Evolutionary conservation across 2,329 filamentous ascomycete species (phyloP), one percentile per base, ranked within the genome.

Genomic region (Claviceps arundinis): DNA sequence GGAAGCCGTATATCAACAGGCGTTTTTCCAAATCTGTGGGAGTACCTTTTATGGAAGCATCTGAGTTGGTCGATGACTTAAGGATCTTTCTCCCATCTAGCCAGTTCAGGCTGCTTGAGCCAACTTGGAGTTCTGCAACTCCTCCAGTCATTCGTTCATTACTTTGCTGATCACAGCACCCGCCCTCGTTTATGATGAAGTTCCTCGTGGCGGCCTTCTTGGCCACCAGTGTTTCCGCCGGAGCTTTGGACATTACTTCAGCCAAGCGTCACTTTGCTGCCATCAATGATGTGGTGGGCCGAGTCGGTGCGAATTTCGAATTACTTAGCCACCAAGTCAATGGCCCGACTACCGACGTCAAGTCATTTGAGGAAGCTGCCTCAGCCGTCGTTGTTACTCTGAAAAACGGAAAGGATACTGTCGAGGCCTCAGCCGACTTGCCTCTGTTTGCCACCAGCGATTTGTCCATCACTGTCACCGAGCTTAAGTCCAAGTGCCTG

Each of bases 151-250:
- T 26, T 51, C 52, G 37, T 51, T 51, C 2, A 14, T 34, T 48
- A 14, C 19, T 48, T 42, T 26, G 19, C 19, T 26, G 19, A 16
- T 8, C 16, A 24, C 9, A 30, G 22, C 34, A 41, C 34, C 42
- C 4, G 24, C 9, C 16, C 9, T 40, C 37, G 13, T 3, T 40
- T 26, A 46, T 34, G 37, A 52, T 52, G 52, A 54, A 49, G 50
- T 47, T 54, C 26, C n/a, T 52, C 16, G 24, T 47, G 16, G 47
- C 43, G 26, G 46, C 50, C 47, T 52, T 41, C 45, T 38, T 54
- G 50, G 52, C 52, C 14, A 37, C 52, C 50, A 34, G 50, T 37
- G 47, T 52, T 30, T 24, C 50, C 5, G 52, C 52, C 37, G 47
- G 41, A 13, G 40, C 38, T 37, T 30, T 51, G 13, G 47, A 46